phyloP scores from a whole-genome alignment of 176 grass and related monocot genomes.

The Aegilops sharonensis region DNA sequence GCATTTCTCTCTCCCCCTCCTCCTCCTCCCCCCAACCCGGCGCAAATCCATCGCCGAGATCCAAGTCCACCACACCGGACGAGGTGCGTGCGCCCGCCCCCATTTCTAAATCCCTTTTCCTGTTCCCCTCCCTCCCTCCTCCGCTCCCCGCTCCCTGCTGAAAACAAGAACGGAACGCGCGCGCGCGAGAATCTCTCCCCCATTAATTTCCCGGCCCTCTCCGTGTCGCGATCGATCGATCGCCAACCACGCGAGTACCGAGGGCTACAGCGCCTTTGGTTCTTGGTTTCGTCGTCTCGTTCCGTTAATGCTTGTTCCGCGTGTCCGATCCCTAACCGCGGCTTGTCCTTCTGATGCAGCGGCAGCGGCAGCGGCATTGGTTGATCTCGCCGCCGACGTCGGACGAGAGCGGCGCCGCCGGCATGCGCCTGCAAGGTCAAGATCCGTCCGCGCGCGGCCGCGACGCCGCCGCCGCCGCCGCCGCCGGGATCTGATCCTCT shows the following conservation, averaged over 20 bases:
- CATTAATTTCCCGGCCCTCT: too few species aligned
- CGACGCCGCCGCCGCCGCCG: neutral
- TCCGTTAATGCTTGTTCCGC: neutral
- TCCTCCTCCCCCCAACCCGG: slow-evolving; percentile 41
- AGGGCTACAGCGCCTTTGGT: neutral
- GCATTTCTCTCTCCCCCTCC: neutral
- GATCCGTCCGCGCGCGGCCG: neutral
- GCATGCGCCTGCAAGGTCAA: neutral
- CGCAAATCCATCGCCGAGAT: slow-evolving; percentile 60
- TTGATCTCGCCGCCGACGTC: slow-evolving; percentile 17
- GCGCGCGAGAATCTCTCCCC: neutral
- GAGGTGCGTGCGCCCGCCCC: slow-evolving; percentile 14
- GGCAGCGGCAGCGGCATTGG: neutral
- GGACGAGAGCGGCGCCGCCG: neutral
- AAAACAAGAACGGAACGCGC: neutral
- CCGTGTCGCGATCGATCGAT: neutral
- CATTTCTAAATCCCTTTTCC: slow-evolving; percentile 15
- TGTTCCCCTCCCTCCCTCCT: neutral
- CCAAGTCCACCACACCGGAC: slow-evolving; percentile 46
- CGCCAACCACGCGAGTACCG: neutral
- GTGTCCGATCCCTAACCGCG: neutral
- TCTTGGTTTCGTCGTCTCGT: neutral
- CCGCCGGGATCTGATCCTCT: slow-evolving; percentile 26
- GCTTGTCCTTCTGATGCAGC: neutral
- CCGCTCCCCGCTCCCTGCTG: neutral